Percentiles rank a stretch among this genome's conserved stretches.
Conservation (phyloP, 768 basidiomycete species). For the Sporobolomyces roseus region DNA sequence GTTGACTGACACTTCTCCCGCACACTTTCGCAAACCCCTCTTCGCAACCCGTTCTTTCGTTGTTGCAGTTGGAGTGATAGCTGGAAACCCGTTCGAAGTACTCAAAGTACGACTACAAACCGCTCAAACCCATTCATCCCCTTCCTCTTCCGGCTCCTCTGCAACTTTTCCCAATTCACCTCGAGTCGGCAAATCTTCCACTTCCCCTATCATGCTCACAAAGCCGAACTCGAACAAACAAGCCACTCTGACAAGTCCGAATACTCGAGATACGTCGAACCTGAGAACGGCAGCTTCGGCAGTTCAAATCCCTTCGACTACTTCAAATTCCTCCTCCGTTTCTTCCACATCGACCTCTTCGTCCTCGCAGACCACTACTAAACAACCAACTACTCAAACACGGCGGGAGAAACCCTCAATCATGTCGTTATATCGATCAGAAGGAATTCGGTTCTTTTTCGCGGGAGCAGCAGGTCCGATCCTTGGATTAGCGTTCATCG, state of each 20-base stretch:
- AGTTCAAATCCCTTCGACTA: background rate
- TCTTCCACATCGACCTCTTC: background rate
- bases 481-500: slow-evolving; percentile 40
- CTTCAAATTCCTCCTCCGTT: background rate
- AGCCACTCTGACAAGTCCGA: slow-evolving; percentile 2
- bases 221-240: background rate
- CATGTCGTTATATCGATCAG: slow-evolving; percentile 32
- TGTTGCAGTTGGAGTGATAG: slow-evolving; percentile 33
- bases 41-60: background rate
- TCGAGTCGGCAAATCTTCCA: slow-evolving; percentile 33
- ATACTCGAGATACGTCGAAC: background rate
- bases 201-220: slow-evolving; percentile 27
- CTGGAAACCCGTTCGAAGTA: slow-evolving; percentile 40
- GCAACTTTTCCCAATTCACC: slow-evolving; percentile 14
- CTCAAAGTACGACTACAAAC: slow-evolving; percentile 42
- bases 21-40: background rate
- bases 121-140: slow-evolving; percentile 3
- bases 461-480: slow-evolving; percentile 41
- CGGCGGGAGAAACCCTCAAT: slow-evolving; percentile 10
- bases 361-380: background rate
- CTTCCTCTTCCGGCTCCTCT: slow-evolving; percentile 8
- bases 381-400: background rate
- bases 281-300: background rate
- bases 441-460: slow-evolving; percentile 39
- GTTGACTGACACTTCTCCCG: background rate